Evolutionary conservation across 2,329 filamentous ascomycete genomes (phyloP), one percentile per base, ranked within the genome.

Genomic region (Chaetomium olivaceum): DNA sequence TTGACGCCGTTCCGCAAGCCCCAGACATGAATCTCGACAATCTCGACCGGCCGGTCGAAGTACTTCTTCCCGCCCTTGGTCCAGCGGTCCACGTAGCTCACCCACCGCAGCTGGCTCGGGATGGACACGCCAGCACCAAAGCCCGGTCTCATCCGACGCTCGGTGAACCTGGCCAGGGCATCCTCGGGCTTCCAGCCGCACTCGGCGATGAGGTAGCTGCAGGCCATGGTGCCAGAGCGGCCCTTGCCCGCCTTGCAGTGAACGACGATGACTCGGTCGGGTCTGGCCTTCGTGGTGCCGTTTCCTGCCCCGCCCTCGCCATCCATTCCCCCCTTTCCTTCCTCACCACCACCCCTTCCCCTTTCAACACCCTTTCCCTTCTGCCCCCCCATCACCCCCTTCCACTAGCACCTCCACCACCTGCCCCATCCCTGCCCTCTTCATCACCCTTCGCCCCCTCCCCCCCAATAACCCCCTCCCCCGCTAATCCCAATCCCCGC

Each of bases 161-260:
- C 88, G 0, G 95, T 99, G 71, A 87, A 88, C 19, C 84, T 77
- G 1, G 79, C 80, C 8, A 87, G 79, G 1, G 85, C 85, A 61
- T 85, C 78, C 66, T 84, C 79, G 0, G 81, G 76, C 25, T 77
- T 80, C 85, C 85, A 87, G 0, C 84, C 85, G 74, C 95, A 91
- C 75, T 98, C 91, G 8, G 91, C 89, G 72, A 99, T 95, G 65
- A 99, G 81, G 76, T 97, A 98, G 71, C 90, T 91, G 77, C 92
- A 96, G 33, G 90, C 89, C 72, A 92, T 87, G 0, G 92, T 97
- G 4, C 95, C 95, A 70, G 92, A 96, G 59, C 95, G 85, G 1
- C 95, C 95, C 78, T 99, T 99, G 2, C 95, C 95, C 1, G 95
- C 95, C 76, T 98, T 98, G 81, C 95, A 98, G 77, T 99, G 95